Base-by-base conservation (phyloP, 2,329 filamentous ascomycete genomes). In the Acephala macrosclerotiorum region DNA sequence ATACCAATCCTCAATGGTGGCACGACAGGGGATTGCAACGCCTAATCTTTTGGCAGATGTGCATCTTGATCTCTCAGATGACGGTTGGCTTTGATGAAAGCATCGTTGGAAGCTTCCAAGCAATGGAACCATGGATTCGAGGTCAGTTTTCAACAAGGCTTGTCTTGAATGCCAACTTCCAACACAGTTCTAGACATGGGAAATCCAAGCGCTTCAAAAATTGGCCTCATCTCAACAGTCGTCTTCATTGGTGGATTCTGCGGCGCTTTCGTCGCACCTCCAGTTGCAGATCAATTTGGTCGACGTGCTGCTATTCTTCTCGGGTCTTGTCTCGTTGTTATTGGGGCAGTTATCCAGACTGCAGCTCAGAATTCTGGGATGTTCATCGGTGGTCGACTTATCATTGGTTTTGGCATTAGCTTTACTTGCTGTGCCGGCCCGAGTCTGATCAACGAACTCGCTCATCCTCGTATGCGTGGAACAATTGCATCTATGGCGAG, bases 341-440 rank as follows among this genome's bases (percentile, higher is more conserved):
- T 82, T 60, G 81, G 81, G 40, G 77, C 79, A 8, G 73, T 80
- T 29, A 77, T 83, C 56, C 78, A 81, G 60, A 75, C 74, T 4
- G 71, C 71, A 2, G 68, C 80, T 0, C 68, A 78, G 1, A 42
- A 22, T 12, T 26, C 18, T 22, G 57, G n/a, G 3, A 79, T 81
- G 65, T 79, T 83, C 62, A 75, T 81, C 51, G 76, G 80, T 29
- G 79, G 78, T 3, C 75, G 80, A 3, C 69, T 80, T 38, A 72
- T 80, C 20, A 74, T 79, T 6, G 80, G 80, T 0, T 64, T 80
- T 6, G 77, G 77, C 7, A 73, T 79, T 45, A 42, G n/a, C 20
- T 63, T 65, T 29, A 65, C 63, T 56, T 63, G 53, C 40, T 33
- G 55, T 16, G 64, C 63, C 20, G 66, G 53, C 2, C 66, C 68